These are phyloP conservation scores for Wallemia ichthyophaga DNA, from an alignment of 1,284 basidiomycete species.

Conservation along the genomic window DNA sequence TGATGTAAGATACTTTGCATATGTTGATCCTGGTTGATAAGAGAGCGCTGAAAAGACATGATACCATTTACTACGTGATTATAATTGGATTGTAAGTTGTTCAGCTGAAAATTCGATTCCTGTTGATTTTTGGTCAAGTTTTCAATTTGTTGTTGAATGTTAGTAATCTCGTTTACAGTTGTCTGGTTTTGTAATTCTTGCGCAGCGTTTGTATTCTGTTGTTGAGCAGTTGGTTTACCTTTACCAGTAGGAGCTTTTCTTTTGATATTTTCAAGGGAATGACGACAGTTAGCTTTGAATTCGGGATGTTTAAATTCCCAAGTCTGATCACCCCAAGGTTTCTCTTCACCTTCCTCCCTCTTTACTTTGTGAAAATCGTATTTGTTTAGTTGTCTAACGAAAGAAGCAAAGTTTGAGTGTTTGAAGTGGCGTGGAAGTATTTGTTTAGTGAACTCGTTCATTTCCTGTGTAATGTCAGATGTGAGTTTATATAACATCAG, in stretches of 20 bases:
- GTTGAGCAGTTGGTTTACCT: slow-evolving; percentile 21
- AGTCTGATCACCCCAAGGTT: slow-evolving; percentile 45
- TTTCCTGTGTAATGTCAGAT: slow-evolving; percentile 26
- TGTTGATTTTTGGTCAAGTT: slow-evolving; percentile 24
- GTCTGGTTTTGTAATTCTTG: slow-evolving; percentile 3
- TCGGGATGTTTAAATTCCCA: slow-evolving; percentile 94
- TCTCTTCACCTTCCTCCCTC: slow-evolving; percentile 43
- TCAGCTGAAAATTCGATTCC: slow-evolving; percentile 29
- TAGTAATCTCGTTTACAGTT: slow-evolving; percentile 11
- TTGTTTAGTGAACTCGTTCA: slow-evolving; percentile 86
- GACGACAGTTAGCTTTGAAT: slow-evolving; percentile 57
- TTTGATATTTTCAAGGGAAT: slow-evolving; percentile 74
- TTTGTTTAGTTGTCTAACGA: slow-evolving; percentile 86
- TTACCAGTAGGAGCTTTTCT: slow-evolving; percentile 47
- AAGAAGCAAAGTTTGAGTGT: slow-evolving; percentile 83
- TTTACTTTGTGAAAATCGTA: slow-evolving; percentile 82
- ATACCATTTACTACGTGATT: slow-evolving; percentile 48
- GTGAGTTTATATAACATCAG: not conserved
- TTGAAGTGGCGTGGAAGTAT: slow-evolving; percentile 86
- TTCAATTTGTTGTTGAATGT: slow-evolving; percentile 25
- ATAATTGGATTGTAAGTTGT: slow-evolving; percentile 38
- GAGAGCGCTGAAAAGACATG: slow-evolving; percentile 49
- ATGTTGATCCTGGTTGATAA: slow-evolving; percentile 54
- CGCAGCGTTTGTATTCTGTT: not conserved
- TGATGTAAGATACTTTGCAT: slow-evolving; percentile 57